Percentiles rank a stretch among this genome's conserved stretches.
phyloP scores from a whole-genome alignment of 805 yeast genomes.

The Suhomyces faveliae region DNA sequence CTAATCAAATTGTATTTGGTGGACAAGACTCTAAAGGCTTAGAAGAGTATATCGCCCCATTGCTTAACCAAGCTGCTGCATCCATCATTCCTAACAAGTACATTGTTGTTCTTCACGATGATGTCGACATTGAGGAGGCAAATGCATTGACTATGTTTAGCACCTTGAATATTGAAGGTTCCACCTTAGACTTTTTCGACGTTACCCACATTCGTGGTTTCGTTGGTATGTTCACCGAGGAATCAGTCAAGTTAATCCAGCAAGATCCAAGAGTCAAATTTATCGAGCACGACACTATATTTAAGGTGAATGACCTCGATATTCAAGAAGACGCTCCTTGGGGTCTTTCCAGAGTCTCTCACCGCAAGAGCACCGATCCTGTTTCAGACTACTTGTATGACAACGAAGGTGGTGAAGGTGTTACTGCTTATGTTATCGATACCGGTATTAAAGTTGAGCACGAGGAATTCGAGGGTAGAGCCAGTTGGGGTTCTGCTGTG shows the following conservation, averaged over 20 bases:
- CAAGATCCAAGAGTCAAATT: conserved; percentile 18
- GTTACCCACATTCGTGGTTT: conserved; percentile 17
- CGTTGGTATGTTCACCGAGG: conserved; percentile 19
- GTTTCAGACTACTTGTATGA: conserved; percentile 40
- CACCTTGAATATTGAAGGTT: conserved; percentile 14
- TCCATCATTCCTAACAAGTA: conserved; percentile 10
- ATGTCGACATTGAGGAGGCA: conserved; percentile 3
- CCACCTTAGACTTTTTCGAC: conserved; percentile 13
- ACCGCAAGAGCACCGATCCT: conserved; percentile 27
- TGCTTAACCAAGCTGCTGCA: conserved; percentile 3
- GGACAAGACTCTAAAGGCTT: neutral
- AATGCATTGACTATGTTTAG: neutral
- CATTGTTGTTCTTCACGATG: conserved; percentile 14
- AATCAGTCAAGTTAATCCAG: conserved; percentile 14
- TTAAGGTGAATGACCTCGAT: conserved; percentile 23
- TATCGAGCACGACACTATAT: conserved; percentile 23
- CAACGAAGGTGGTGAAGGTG: conserved; percentile 46
- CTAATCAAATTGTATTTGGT: neutral
- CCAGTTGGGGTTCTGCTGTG: conserved; percentile 49
- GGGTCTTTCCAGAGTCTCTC: conserved; percentile 41
- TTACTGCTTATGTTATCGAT: conserved; percentile 77
- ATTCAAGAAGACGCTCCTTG: conserved; percentile 40
- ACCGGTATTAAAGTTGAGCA: conserved; percentile 69
- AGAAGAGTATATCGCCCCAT: conserved; percentile 5
- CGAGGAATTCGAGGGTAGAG: conserved; percentile 66